Evolutionary conservation across 495 filamentous ascomycete genomes (phyloP).

Genomic region (Neurospora sp.): DNA sequence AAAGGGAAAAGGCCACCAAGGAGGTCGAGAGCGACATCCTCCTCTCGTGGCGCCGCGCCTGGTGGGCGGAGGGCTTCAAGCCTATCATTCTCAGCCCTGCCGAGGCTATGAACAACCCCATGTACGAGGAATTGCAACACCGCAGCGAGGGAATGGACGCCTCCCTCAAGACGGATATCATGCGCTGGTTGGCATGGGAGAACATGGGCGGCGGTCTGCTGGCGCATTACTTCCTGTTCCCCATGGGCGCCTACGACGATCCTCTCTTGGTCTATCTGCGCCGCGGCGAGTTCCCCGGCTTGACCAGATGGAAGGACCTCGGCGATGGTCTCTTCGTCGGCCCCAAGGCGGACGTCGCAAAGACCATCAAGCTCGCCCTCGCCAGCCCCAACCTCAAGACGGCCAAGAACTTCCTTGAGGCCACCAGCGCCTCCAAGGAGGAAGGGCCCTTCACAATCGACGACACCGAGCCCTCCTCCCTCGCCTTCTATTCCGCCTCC

Average conservation of each 20-base stretch:
- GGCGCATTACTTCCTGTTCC: constrained; percentile 67
- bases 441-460: constrained; percentile 50
- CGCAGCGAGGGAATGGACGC: constrained; percentile 38
- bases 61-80: constrained; percentile 87
- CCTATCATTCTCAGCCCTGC: constrained; percentile 70
- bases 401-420: constrained; percentile 47
- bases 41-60: constrained; percentile 81
- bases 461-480: constrained; percentile 40
- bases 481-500: constrained; percentile 71
- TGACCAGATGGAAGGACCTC: constrained; percentile 67
- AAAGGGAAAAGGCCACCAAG: constrained; percentile 48
- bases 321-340: constrained; percentile 66
- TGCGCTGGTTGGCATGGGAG: constrained; percentile 88
- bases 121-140: constrained; percentile 60
- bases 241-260: constrained; percentile 77
- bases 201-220: constrained; percentile 83
- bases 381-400: constrained; percentile 40
- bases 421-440: constrained; percentile 7
- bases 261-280: constrained; percentile 59
- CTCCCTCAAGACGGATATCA: constrained; percentile 59
- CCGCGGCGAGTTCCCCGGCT: constrained; percentile 56
- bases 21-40: constrained; percentile 70
- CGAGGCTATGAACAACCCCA: constrained; percentile 77
- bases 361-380: constrained; percentile 56
- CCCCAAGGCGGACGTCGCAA: constrained; percentile 52